Base-by-base conservation (phyloP, 805 yeast species). In the Yamadazyma akitaensis region DNA sequence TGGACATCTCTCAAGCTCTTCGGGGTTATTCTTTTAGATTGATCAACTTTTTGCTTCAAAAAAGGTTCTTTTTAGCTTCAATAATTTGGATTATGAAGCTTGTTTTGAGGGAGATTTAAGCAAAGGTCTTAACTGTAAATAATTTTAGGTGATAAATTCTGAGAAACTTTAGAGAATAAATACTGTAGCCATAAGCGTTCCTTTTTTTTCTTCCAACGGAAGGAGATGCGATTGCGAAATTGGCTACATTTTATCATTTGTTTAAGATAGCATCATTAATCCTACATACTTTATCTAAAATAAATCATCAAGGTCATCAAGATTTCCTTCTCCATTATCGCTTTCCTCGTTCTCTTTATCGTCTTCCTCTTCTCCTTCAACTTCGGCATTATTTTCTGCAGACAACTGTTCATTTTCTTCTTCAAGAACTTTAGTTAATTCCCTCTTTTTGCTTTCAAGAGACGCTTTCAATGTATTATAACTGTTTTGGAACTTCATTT, bases 401-500 rank as follows among this genome's bases (percentile, higher is more conserved):
- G 37, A 51, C 62, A 57, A 55, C 51, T 57, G 31, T 60, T 58
- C 48, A 35, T 57, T 61, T 39, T 54, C 58, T 45, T 58, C 62
- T 43, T 59, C 68, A 6, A 54, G 42, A 19, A 61, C 48, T 49
- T 58, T 64, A 34, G 60, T 58, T 56, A 90, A 70, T 57, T 85
- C 89, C 49, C 83, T 73, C 65, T 77, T 79, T 70, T 92, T 94
- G 59, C 82, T 75, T 45, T 89, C 96, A 49, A 89, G 75, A 56
- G 92, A 96, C 45, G 84, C 82, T 63, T 82, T 83, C 59, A 94
- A 75, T 50, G 91, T 83, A 48, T 76, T 78, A 43, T 88, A 86
- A 43, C 85, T 90, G 53, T 86, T 94, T 56, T 84, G 76, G 62
- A 91, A 87, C 68, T 97, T 84, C 64, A 84, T 86, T 59, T 84